A percentile compares a stretch with the other conserved stretches of the same genome.
Evolutionary conservation across 169 alveolate genomes (phyloP).

Genomic region (Cryptosporidium ryanae): DNA sequence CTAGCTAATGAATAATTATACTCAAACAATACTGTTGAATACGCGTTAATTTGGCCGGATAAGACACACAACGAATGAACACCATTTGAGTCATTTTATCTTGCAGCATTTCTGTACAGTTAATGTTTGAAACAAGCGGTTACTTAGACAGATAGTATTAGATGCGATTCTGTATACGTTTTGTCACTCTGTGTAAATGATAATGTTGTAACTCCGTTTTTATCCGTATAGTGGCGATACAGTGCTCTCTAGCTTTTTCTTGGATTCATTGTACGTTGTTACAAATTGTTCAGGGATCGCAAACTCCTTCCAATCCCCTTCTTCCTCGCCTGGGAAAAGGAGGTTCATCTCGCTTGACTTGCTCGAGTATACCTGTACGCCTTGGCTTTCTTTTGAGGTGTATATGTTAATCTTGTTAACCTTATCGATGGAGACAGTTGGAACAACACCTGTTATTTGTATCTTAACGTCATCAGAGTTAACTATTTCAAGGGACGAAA

Average conservation of each 20-base stretch:
- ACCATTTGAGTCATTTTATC: too few relatives aligned
- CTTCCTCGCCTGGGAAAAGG: constrained; percentile 74
- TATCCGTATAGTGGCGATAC: constrained; percentile 64
- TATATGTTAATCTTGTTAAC: constrained; percentile 67
- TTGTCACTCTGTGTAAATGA: too few relatives aligned
- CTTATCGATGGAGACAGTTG: constrained; percentile 75
- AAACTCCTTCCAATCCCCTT: constrained; percentile 76
- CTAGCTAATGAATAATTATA: too few relatives aligned
- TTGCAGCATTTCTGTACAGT: too few relatives aligned
- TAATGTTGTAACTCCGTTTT: background rate
- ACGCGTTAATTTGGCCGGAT: too few relatives aligned
- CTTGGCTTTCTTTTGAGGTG: constrained; percentile 43
- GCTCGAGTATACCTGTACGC: constrained; percentile 68
- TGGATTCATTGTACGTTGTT: constrained; percentile 34
- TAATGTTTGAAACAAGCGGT: too few relatives aligned
- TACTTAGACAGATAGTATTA: too few relatives aligned
- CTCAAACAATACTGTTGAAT: too few relatives aligned
- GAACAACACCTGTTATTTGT: constrained; percentile 76
- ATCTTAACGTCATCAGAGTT: constrained; percentile 70
- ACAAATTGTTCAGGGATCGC: constrained; percentile 78
- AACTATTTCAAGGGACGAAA: constrained; percentile 71
- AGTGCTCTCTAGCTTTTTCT: constrained; percentile 53
- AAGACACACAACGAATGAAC: too few relatives aligned
- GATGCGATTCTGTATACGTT: too few relatives aligned
- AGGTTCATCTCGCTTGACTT: constrained; percentile 78